Conservation (phyloP, 257 asterid genomes). For the Leonotis leonurus region DNA sequence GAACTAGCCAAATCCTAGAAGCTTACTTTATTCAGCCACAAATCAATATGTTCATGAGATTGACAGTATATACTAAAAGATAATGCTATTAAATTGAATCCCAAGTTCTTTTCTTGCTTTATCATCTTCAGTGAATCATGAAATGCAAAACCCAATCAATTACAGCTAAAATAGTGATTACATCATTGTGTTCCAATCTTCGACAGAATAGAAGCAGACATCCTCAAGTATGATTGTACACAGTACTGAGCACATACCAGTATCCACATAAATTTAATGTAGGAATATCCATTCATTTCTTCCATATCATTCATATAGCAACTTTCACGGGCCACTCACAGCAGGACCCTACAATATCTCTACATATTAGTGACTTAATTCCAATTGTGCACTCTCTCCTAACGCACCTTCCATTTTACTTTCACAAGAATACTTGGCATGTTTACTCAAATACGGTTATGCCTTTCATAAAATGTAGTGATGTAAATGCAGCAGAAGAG, state of each 20-base stretch:
- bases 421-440: not conserved
- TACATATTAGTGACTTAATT: not conserved
- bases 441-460: not conserved
- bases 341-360: slow-evolving; percentile 4
- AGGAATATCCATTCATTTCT: not conserved
- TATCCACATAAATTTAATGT: not conserved
- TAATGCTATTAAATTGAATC: not conserved
- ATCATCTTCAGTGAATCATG: slow-evolving; percentile 1
- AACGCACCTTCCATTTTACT: slow-evolving; percentile 4
- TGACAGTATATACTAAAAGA: not conserved
- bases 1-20: not conserved
- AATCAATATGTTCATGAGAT: not conserved
- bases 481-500: not conserved
- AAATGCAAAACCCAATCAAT: not conserved
- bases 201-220: not conserved
- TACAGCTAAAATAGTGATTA: not conserved
- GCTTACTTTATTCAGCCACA: not conserved
- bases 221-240: not conserved
- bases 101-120: not conserved
- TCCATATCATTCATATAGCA: not conserved
- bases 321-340: not conserved
- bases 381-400: not conserved
- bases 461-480: not conserved
- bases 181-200: not conserved
- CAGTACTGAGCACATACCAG: not conserved